These are phyloP conservation scores for Schoenoplectus tabernaemontani DNA, from an alignment of 202 grass and related monocot genomes.

Conservation along the genomic window DNA sequence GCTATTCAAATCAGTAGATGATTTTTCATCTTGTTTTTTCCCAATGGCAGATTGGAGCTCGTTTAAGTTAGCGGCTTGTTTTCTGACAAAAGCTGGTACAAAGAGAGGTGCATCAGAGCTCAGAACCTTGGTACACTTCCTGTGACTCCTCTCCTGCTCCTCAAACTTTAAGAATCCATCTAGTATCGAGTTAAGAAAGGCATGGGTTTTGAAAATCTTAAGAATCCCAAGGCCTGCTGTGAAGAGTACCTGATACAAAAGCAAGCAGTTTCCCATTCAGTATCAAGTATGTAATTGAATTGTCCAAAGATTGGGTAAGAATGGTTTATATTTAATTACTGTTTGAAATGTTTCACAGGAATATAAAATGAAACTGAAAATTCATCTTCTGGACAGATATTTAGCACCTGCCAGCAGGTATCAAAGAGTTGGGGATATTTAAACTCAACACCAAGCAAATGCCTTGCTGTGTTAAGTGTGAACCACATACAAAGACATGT, in stretches of 20 bases:
- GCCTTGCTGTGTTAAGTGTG: not conserved
- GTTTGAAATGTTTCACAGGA: not conserved
- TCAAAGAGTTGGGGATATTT: not conserved
- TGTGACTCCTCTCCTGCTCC: conserved; percentile 39
- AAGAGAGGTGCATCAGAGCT: conserved; percentile 63
- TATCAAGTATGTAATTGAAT: not conserved
- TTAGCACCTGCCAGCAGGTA: not conserved
- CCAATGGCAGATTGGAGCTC: not conserved
- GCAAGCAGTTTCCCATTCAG: not conserved
- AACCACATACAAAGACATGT: not conserved
- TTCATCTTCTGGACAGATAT: not conserved
- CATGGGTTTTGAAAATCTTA: conserved; percentile 57
- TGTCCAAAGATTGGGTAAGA: not conserved
- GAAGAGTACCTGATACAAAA: conserved; percentile 46
- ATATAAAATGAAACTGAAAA: not conserved
- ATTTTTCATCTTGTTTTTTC: conserved; percentile 6
- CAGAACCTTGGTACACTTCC: conserved; percentile 41
- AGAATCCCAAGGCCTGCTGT: conserved; percentile 43
- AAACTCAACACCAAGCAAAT: not conserved
- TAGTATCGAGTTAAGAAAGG: conserved; percentile 45
- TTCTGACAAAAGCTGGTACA: conserved; percentile 38
- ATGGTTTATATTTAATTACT: not conserved
- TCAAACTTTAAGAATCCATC: conserved; percentile 78
- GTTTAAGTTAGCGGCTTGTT: not conserved
- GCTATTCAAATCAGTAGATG: not conserved